A percentile compares a stretch with the other conserved stretches of the same genome.
Evolutionary conservation across 2,329 filamentous ascomycete genomes (phyloP).

Genomic region (Fusarium coicis): DNA sequence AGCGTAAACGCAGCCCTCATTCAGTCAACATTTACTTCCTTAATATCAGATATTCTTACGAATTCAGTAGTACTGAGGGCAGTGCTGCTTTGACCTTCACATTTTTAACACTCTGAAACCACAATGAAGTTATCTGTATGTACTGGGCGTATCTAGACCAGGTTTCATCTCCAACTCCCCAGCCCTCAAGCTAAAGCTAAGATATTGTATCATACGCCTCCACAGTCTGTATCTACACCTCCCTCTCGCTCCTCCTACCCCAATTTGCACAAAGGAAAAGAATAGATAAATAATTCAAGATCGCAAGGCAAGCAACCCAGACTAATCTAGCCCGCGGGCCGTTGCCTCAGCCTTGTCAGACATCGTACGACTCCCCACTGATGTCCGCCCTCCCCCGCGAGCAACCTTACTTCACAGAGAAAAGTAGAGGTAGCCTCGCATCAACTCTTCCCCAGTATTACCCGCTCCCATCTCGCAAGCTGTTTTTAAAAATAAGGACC

Average conservation of each 20-base stretch:
- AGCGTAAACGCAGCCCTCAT: not conserved
- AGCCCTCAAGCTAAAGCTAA: constrained; percentile 17
- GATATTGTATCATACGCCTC: constrained; percentile 32
- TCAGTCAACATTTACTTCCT: not conserved
- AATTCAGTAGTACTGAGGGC: not conserved
- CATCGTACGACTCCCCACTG: constrained; percentile 46
- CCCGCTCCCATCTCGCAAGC: constrained; percentile 37
- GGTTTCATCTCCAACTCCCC: constrained; percentile 25
- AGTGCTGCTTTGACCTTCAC: not conserved
- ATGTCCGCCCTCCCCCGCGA: constrained; percentile 38
- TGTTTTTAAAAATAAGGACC: constrained; percentile 26
- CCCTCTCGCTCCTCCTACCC: constrained; percentile 13
- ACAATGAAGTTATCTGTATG: constrained; percentile 24
- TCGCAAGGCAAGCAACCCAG: constrained; percentile 4
- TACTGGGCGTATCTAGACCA: constrained; percentile 27
- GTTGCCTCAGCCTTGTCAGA: constrained; percentile 44
- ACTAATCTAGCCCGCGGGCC: constrained; percentile 36
- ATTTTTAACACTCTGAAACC: not conserved
- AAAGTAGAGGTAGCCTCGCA: constrained; percentile 44
- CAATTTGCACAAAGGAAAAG: constrained; percentile 44
- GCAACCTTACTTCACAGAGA: constrained; percentile 31
- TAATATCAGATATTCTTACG: no score
- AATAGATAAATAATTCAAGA: constrained; percentile 17
- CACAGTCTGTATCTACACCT: constrained; percentile 39
- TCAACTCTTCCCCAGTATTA: constrained; percentile 44